Evolutionary conservation across 2,329 filamentous ascomycete genomes (phyloP).

Genomic region (Fonsecaea monophora): DNA sequence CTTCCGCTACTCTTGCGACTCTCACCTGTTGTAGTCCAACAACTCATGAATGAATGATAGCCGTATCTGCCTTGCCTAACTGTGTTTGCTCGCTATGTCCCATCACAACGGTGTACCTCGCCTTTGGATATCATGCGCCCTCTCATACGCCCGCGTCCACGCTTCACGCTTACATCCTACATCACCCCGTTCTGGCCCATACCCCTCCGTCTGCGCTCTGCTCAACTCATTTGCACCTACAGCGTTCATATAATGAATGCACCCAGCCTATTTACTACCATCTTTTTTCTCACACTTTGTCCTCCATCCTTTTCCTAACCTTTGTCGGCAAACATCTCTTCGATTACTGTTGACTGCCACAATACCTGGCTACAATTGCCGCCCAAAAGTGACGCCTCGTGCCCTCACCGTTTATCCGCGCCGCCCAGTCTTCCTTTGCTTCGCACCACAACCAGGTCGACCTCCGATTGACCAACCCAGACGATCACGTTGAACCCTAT

Average conservation of each 20-base stretch:
- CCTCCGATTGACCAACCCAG: not conserved
- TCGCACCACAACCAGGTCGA: not conserved
- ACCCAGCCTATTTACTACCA: not conserved
- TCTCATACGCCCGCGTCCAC: not conserved
- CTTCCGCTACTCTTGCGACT: not conserved
- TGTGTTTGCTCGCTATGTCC: not conserved
- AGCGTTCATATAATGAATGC: not conserved
- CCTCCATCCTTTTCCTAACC: not conserved
- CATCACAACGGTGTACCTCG: not conserved
- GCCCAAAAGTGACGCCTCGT: not conserved
- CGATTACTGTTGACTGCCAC: not conserved
- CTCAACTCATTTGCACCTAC: not conserved
- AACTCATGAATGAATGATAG: not conserved
- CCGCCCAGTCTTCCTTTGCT: not conserved
- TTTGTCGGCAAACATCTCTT: not conserved
- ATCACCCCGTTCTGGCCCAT: not conserved
- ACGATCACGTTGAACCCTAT: not conserved
- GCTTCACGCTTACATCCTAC: not conserved
- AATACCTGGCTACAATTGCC: not conserved
- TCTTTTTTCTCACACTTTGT: not conserved
- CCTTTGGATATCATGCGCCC: not conserved
- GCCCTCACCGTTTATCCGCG: not conserved
- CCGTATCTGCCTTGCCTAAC: constrained; percentile 1
- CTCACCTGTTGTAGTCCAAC: not conserved
- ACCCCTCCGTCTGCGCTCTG: not conserved